phyloP scores from a whole-genome alignment of 371 early-diverging fungal genomes.

The Circinella umbellata region DNA sequence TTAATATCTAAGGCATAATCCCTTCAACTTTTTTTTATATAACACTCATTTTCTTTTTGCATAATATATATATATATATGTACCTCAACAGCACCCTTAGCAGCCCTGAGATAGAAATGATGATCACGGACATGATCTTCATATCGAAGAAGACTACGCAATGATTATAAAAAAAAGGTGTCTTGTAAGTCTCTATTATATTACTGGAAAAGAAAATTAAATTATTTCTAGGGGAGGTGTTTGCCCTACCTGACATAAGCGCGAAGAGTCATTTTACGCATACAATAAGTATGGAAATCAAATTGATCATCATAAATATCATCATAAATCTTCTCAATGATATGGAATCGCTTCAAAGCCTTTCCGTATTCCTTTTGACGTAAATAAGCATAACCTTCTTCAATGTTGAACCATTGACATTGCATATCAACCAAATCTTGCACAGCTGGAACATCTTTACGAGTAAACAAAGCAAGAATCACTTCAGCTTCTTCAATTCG shows the following conservation, averaged over 20 bases:
- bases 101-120: constrained; percentile 78
- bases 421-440: constrained; percentile 93
- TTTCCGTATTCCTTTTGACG: constrained; percentile 74
- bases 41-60: not conserved
- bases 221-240: not conserved
- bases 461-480: constrained; percentile 82
- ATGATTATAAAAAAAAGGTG: not conserved
- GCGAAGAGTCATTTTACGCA: constrained; percentile 89
- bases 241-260: constrained; percentile 71
- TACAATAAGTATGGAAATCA: constrained; percentile 95
- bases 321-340: constrained; percentile 79
- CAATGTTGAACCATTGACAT: constrained; percentile 83
- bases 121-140: constrained; percentile 79
- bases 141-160: constrained; percentile 67
- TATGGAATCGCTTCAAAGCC: constrained; percentile 88
- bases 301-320: constrained; percentile 94
- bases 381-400: constrained; percentile 72
- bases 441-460: constrained; percentile 78
- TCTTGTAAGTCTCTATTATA: too few species aligned
- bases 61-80: not conserved
- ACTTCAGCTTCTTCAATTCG: constrained; percentile 84
- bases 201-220: not conserved
- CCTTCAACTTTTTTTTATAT: not conserved
- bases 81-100: constrained; percentile 72
- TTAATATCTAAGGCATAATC: too few species aligned